These are phyloP conservation scores for Echinosophora koreensis DNA, from an alignment of 306 rosid species.

Conservation along the genomic window DNA sequence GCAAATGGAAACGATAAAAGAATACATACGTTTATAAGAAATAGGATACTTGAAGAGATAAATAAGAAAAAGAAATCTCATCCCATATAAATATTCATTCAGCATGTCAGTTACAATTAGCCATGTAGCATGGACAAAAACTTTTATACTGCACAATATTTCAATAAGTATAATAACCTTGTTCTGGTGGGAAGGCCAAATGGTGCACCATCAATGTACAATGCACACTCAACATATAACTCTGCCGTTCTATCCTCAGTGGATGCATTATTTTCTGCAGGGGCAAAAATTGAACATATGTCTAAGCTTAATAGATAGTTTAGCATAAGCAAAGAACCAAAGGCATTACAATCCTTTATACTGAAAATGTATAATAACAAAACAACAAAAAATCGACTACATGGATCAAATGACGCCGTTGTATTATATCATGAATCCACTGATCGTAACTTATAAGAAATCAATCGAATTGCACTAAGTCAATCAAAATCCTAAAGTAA, in stretches of 20 bases:
- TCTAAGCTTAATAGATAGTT: constrained; percentile 7
- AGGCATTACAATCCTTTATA: constrained; percentile 1
- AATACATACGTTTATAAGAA: neutral
- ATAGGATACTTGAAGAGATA: neutral
- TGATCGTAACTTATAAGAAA: neutral
- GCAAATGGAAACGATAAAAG: neutral
- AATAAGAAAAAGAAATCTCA: constrained; percentile 10
- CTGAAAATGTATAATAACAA: neutral
- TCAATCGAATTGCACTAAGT: neutral
- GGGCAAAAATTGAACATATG: neutral
- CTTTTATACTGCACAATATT: neutral
- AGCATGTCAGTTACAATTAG: constrained; percentile 1
- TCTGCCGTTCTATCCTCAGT: constrained; percentile 75
- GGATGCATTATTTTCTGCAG: constrained; percentile 63
- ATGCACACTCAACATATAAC: constrained; percentile 87
- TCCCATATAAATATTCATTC: constrained; percentile 11
- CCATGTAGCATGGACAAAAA: constrained; percentile 10
- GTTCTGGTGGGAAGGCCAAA: constrained; percentile 94
- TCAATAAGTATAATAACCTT: constrained; percentile 57
- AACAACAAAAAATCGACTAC: too few relatives aligned
- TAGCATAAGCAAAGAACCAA: constrained; percentile 23
- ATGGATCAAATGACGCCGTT: too few relatives aligned
- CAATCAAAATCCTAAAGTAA: neutral
- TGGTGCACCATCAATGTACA: constrained; percentile 90
- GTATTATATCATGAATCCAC: too few relatives aligned